phyloP scores from a whole-genome alignment of 2,329 filamentous ascomycete genomes.

The Cadophora gregata region DNA sequence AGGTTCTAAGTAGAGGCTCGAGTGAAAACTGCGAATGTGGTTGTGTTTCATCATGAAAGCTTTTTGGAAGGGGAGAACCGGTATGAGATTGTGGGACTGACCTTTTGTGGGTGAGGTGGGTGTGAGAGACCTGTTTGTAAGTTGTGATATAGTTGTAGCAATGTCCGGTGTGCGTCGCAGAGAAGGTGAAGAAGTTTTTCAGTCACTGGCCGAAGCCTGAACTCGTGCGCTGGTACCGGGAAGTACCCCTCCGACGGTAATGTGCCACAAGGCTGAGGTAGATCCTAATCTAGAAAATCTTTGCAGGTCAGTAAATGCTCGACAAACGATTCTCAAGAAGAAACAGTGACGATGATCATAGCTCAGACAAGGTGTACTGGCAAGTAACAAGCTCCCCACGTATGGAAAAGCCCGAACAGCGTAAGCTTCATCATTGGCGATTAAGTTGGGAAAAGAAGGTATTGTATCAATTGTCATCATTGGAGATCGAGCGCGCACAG shows the following conservation, averaged over 20 bases:
- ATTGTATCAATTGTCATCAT: conserved; percentile 72
- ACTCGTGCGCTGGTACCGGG: neutral
- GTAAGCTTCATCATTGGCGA: conserved; percentile 83
- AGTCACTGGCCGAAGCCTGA: neutral
- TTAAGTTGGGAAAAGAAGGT: conserved; percentile 89
- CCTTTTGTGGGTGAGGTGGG: conserved; percentile 11
- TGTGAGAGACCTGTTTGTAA: conserved; percentile 13
- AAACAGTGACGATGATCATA: conserved; percentile 20
- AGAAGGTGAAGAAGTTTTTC: neutral
- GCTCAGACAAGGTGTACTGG: conserved; percentile 86
- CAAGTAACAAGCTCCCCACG: conserved; percentile 79
- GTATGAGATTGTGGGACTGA: conserved; percentile 30
- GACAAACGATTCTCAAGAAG: conserved; percentile 35
- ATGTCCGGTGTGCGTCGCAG: neutral
- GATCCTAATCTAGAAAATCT: conserved; percentile 30
- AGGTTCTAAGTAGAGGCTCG: conserved; percentile 71
- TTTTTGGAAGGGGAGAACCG: conserved; percentile 16
- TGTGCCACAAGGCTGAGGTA: neutral
- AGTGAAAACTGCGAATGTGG: conserved; percentile 91
- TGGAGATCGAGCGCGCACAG: conserved; percentile 23
- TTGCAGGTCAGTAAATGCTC: conserved; percentile 34
- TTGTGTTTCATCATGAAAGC: conserved; percentile 73
- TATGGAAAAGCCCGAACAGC: conserved; percentile 67
- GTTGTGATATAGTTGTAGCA: conserved; percentile 14
- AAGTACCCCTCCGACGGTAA: neutral